These are phyloP conservation scores for Salvia hispanica DNA, from an alignment of 257 asterid species.

Conservation along the genomic window DNA sequence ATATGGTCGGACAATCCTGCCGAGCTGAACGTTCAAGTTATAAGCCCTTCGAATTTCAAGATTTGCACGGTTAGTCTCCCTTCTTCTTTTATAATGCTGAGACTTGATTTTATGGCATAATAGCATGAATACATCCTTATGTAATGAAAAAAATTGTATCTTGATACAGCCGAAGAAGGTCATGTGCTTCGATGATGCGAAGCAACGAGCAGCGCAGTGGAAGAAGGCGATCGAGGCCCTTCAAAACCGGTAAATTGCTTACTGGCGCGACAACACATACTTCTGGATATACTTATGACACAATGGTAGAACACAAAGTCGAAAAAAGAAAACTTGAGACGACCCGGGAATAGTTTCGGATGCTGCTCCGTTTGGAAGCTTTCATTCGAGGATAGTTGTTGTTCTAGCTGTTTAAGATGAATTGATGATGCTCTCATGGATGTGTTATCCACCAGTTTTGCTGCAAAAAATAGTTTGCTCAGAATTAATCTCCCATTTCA, in stretches of 20 bases:
- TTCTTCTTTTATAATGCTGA: background rate
- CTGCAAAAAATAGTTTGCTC: slow-evolving; percentile 26
- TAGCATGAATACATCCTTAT: background rate
- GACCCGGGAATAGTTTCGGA: background rate
- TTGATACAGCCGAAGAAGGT: slow-evolving; percentile 86
- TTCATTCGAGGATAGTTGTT: background rate
- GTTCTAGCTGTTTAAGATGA: background rate
- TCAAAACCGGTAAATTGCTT: slow-evolving; percentile 62
- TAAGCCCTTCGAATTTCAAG: slow-evolving; percentile 82
- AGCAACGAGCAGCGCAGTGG: slow-evolving; percentile 91
- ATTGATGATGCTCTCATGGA: background rate
- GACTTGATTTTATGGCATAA: background rate
- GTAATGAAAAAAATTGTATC: slow-evolving; percentile 16
- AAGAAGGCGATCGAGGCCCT: slow-evolving; percentile 93
- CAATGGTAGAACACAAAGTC: slow-evolving; percentile 28
- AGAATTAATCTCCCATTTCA: slow-evolving; percentile 1
- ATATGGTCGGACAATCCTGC: slow-evolving; percentile 93
- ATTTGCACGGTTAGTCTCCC: slow-evolving; percentile 77
- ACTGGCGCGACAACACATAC: slow-evolving; percentile 43
- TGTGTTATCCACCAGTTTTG: slow-evolving; percentile 32
- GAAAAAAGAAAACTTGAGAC: slow-evolving; percentile 38
- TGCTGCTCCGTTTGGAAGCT: slow-evolving; percentile 13
- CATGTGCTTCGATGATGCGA: slow-evolving; percentile 82
- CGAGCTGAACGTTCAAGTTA: slow-evolving; percentile 86
- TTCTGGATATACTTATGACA: slow-evolving; percentile 46